A percentile compares a stretch with the other conserved stretches of the same genome.
Conservation (phyloP, 345 rosid species). For the Linum tenue region DNA sequence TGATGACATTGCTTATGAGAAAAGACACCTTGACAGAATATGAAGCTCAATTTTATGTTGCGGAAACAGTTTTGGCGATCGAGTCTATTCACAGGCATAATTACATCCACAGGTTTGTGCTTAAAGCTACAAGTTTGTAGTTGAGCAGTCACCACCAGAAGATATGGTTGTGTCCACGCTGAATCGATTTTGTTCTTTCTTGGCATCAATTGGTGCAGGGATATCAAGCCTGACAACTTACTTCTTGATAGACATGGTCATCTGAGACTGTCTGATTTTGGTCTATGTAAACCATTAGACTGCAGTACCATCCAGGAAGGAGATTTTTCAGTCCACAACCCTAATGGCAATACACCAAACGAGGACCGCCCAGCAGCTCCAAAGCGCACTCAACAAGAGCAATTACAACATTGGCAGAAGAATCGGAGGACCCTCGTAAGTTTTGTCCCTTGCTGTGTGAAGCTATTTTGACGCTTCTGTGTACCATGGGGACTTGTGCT, state of each 20-base stretch:
- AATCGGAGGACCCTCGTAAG: conserved; percentile 90
- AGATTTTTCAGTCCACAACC: conserved; percentile 43
- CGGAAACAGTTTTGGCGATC: conserved; percentile 77
- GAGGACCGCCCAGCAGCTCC: conserved; percentile 50
- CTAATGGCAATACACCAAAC: conserved; percentile 32
- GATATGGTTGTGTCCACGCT: not conserved
- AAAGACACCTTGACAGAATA: conserved; percentile 83
- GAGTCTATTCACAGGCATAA: conserved; percentile 90
- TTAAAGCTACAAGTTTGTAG: not conserved
- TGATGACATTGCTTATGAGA: conserved; percentile 97
- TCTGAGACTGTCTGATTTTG: conserved; percentile 88
- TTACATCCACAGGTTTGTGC: conserved; percentile 75
- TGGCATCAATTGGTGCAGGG: conserved; percentile 35
- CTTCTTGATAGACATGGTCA: conserved; percentile 82
- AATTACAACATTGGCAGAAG: conserved; percentile 84
- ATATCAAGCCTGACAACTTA: conserved; percentile 91
- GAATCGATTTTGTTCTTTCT: not conserved
- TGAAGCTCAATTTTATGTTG: conserved; percentile 85
- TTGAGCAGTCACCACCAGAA: not conserved
- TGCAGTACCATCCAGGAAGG: conserved; percentile 68
- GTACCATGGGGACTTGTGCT: not conserved
- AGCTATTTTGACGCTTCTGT: no score
- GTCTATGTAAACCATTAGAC: conserved; percentile 87
- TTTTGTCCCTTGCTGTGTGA: not conserved
- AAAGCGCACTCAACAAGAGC: conserved; percentile 82